A percentile compares a stretch with the other conserved stretches of the same genome.
These are phyloP conservation scores for Erodium trifolium DNA, from an alignment of 441 rosid genomes.

Conservation along the genomic window DNA sequence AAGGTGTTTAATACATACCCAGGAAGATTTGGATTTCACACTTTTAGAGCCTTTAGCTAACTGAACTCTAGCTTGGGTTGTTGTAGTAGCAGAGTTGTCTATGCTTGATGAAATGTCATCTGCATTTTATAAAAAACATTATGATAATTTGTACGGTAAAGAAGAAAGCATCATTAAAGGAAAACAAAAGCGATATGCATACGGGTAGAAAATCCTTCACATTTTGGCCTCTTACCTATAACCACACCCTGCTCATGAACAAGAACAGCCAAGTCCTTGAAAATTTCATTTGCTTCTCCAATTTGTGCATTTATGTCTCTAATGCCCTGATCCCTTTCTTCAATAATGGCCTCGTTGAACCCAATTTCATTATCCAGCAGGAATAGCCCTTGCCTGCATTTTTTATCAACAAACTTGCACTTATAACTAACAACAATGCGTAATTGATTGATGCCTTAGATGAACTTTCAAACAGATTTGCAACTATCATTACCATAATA, in stretches of 20 bases:
- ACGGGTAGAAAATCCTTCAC: background rate
- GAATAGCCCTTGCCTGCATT: slow-evolving; percentile 43
- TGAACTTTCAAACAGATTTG: background rate
- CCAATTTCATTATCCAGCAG: slow-evolving; percentile 55
- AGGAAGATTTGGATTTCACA: slow-evolving; percentile 47
- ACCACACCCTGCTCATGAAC: slow-evolving; percentile 66
- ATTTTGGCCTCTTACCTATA: slow-evolving; percentile 48
- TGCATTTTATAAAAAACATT: slow-evolving; percentile 18
- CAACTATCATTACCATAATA: background rate
- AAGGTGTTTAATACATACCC: slow-evolving; percentile 34
- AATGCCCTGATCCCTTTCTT: slow-evolving; percentile 62
- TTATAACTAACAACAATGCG: background rate
- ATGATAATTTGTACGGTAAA: slow-evolving; percentile 9
- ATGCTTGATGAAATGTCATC: slow-evolving; percentile 60
- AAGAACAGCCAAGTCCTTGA: slow-evolving; percentile 63
- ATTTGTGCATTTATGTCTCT: slow-evolving; percentile 53
- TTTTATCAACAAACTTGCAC: slow-evolving; percentile 6
- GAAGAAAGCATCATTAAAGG: slow-evolving; percentile 5
- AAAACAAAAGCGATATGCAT: slow-evolving; percentile 1
- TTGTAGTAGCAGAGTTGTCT: slow-evolving; percentile 42
- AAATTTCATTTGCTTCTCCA: slow-evolving; percentile 57
- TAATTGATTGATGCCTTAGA: slow-evolving; percentile 12
- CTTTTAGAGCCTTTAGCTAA: slow-evolving; percentile 50
- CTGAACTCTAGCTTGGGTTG: slow-evolving; percentile 47
- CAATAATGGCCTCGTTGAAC: slow-evolving; percentile 65